A percentile compares a stretch with the other conserved stretches of the same genome.
These are phyloP conservation scores for Globisporangium perplexum DNA, from an alignment of 352 stramenopile species.

Conservation along the genomic window DNA sequence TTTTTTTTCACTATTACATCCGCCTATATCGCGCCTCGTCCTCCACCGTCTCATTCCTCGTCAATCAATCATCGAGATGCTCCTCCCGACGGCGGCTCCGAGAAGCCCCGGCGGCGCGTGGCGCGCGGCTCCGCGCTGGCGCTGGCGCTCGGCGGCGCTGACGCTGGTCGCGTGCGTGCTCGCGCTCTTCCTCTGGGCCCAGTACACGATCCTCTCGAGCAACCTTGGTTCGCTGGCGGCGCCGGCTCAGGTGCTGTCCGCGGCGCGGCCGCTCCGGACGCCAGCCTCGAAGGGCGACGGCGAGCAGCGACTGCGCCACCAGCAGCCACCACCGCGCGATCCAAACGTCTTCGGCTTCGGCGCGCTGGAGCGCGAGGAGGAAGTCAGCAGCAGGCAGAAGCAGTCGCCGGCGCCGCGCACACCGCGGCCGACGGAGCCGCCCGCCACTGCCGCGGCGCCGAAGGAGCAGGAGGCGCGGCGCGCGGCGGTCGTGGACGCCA, in stretches of 20 bases:
- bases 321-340: background rate
- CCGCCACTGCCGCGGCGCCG: background rate
- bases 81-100: background rate
- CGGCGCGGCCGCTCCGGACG: conserved; percentile 3
- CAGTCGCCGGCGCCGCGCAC: conserved; percentile 12
- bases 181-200: conserved; percentile 39
- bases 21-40: too few relatives aligned
- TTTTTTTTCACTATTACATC: background rate
- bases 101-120: conserved; percentile 5
- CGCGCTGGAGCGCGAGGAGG: background rate
- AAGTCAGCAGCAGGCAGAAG: too few relatives aligned
- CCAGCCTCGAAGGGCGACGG: background rate
- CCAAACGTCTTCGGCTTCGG: conserved; percentile 9
- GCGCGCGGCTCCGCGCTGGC: conserved; percentile 14
- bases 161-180: conserved; percentile 15
- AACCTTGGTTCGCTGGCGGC: conserved; percentile 17
- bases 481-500: conserved; percentile 45
- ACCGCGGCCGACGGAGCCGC: background rate
- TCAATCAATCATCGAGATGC: background rate
- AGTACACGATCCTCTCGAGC: conserved; percentile 45
- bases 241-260: conserved; percentile 13
- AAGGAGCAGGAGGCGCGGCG: conserved; percentile 35
- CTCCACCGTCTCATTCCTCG: background rate
- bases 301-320: background rate
- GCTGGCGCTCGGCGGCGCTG: conserved; percentile 14